phyloP scores from a whole-genome alignment of 108 stramenopile species.

The Cyclotella choctawhatcheeana region DNA sequence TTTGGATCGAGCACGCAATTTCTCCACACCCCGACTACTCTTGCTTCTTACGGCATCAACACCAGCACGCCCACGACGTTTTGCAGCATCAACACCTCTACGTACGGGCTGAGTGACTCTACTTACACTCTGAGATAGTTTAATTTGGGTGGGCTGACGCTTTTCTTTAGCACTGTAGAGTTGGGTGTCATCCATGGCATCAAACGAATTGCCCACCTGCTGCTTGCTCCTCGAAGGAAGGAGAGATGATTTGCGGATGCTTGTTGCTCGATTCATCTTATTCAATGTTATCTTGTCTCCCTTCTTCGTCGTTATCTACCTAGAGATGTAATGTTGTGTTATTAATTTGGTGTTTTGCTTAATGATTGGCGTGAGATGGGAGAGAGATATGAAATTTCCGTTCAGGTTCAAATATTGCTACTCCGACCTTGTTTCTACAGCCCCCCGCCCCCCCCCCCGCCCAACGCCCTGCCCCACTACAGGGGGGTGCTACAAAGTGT shows the following conservation, averaged over 20 bases:
- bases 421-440: too few relatives aligned
- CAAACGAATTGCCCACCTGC: background rate
- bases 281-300: too few relatives aligned
- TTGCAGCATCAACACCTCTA: background rate
- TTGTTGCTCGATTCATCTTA: background rate
- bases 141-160: background rate
- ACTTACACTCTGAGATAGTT: background rate
- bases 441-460: too few relatives aligned
- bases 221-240: background rate
- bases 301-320: too few relatives aligned
- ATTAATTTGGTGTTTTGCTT: too few relatives aligned
- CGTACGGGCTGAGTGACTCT: slow-evolving; percentile 6
- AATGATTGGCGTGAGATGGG: too few relatives aligned
- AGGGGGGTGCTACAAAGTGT: too few relatives aligned
- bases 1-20: slow-evolving; percentile 4
- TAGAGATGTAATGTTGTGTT: too few relatives aligned
- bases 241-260: background rate
- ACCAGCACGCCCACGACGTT: background rate
- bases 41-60: background rate
- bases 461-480: too few relatives aligned
- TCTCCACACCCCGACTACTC: slow-evolving; percentile 2
- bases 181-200: background rate
- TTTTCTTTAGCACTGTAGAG: background rate
- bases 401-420: too few relatives aligned
- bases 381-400: too few relatives aligned